These are phyloP conservation scores for Debaryomyces sp. DNA, from an alignment of 1,139 yeast genomes.

Conservation along the genomic window DNA sequence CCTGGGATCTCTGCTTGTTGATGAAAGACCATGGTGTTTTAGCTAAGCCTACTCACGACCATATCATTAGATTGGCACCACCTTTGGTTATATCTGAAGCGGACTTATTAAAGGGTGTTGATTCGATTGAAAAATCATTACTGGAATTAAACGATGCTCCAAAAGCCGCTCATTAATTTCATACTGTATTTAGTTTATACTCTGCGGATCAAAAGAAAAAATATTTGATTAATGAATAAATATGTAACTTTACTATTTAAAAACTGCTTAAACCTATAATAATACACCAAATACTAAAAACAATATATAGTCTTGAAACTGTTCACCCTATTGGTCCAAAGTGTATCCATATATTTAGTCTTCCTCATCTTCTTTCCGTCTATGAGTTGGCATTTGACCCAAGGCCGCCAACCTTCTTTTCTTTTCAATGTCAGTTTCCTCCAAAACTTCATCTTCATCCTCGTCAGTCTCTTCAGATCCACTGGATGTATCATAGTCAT, in stretches of 20 bases:
- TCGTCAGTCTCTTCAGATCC: conserved; percentile 20
- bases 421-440: conserved; percentile 73
- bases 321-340: not conserved
- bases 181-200: not conserved
- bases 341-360: conserved; percentile 36
- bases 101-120: conserved; percentile 81
- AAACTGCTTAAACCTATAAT: not conserved
- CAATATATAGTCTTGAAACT: not conserved
- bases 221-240: not conserved
- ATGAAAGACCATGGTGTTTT: conserved; percentile 89
- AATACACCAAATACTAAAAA: not conserved
- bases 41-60: conserved; percentile 97
- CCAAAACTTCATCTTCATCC: conserved; percentile 30
- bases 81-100: conserved; percentile 90
- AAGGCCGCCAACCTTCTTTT: conserved; percentile 81
- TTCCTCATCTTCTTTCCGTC: conserved; percentile 61
- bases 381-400: conserved; percentile 50
- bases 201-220: not conserved
- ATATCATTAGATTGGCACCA: conserved; percentile 94
- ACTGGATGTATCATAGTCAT: conserved; percentile 8
- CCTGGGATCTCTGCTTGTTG: conserved; percentile 93
- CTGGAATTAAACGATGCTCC: conserved; percentile 58
- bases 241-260: not conserved
- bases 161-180: conserved; percentile 39
- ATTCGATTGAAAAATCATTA: conserved; percentile 66